Percentiles rank a stretch among this genome's conserved stretches.
phyloP scores from a whole-genome alignment of 2,329 filamentous ascomycete genomes.

The Magnaporthales sp. region DNA sequence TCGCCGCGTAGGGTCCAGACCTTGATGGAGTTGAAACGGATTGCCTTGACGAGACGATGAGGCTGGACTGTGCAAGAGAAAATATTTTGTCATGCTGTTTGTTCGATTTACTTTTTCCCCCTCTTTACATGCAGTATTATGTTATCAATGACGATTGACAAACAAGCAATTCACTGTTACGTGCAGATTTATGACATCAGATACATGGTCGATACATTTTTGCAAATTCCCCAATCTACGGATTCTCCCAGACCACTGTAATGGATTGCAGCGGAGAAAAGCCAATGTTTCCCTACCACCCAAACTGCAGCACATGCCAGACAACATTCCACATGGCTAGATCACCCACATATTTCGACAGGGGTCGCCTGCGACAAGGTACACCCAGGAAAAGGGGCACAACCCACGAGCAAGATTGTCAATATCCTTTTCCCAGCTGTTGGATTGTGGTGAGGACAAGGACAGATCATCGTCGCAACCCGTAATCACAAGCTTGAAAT shows the following conservation, averaged over 20 bases:
- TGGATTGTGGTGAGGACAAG: background rate
- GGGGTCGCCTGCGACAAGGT: background rate
- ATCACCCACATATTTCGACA: background rate
- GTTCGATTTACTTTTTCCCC: background rate
- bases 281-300: background rate
- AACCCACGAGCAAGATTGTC: background rate
- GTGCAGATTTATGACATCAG: background rate
- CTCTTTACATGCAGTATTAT: background rate
- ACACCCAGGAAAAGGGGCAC: background rate
- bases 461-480: background rate
- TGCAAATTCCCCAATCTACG: background rate
- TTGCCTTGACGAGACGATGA: background rate
- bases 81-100: background rate
- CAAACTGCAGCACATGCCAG: background rate
- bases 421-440: background rate
- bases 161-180: background rate
- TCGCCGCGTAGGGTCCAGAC: background rate
- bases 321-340: background rate
- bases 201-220: no score
- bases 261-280: background rate
- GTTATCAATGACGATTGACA: no score
- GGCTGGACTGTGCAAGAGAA: background rate
- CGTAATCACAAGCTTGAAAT: background rate
- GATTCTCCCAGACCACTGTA: background rate
- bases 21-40: background rate